These are phyloP conservation scores for Trichoderma gamsii DNA, from an alignment of 495 filamentous ascomycete species.

Conservation along the genomic window DNA sequence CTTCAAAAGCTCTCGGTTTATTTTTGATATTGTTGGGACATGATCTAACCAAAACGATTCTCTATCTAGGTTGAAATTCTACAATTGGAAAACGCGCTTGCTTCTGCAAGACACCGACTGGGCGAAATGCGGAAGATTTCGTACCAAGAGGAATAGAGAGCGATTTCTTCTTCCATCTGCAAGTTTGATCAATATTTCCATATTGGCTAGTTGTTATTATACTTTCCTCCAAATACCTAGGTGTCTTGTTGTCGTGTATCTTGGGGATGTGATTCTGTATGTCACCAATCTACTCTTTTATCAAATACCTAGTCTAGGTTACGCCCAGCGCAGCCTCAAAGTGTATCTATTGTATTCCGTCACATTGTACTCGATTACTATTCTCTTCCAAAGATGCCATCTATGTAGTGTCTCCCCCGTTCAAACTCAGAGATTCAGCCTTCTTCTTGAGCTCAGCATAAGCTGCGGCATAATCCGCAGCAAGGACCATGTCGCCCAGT, in stretches of 20 bases:
- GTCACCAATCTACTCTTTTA: too few relatives aligned
- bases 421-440: constrained; percentile 19
- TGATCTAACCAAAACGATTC: neutral
- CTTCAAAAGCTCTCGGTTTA: neutral
- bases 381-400: neutral
- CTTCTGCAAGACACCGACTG: constrained; percentile 72
- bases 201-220: neutral
- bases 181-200: neutral
- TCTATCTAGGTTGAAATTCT: constrained; percentile 80
- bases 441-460: constrained; percentile 56
- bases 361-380: neutral
- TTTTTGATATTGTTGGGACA: neutral
- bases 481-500: constrained; percentile 61
- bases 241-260: too few relatives aligned
- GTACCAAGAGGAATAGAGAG: constrained; percentile 60
- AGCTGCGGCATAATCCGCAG: constrained; percentile 68
- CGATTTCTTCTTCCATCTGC: neutral
- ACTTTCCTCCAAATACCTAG: too few relatives aligned
- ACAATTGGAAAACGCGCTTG: constrained; percentile 83
- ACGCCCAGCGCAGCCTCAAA: too few relatives aligned
- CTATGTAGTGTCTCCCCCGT: neutral
- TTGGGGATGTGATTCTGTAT: too few relatives aligned
- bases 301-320: too few relatives aligned
- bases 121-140: constrained; percentile 99
- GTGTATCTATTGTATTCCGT: too few relatives aligned